Evolutionary conservation across 352 stramenopile genomes (phyloP).

Genomic region (Phytophthora citricola): DNA sequence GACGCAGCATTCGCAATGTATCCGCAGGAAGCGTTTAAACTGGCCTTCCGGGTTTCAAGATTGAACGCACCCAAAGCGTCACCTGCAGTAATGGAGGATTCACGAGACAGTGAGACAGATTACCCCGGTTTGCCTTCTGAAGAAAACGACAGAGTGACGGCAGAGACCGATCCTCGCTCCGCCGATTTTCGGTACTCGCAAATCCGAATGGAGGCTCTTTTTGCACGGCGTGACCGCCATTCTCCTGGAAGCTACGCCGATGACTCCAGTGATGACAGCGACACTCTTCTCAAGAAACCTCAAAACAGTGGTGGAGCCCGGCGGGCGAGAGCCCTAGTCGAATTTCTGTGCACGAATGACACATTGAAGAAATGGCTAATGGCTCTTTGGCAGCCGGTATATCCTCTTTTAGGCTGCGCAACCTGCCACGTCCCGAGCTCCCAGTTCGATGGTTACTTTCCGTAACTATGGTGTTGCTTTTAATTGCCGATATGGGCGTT

Average conservation of each 20-base stretch:
- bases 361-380: conserved; percentile 34
- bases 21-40: conserved; percentile 62
- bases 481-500: conserved; percentile 71
- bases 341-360: conserved; percentile 39
- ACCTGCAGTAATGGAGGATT: conserved; percentile 7
- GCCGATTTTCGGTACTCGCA: conserved; percentile 74
- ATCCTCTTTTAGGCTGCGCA: conserved; percentile 66
- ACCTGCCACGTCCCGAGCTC: conserved; percentile 43
- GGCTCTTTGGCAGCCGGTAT: conserved; percentile 51
- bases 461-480: conserved; percentile 58
- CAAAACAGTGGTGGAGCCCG: conserved; percentile 7
- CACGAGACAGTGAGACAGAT: conserved; percentile 1
- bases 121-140: conserved; percentile 6
- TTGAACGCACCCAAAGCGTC: conserved; percentile 12
- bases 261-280: conserved; percentile 34
- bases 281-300: conserved; percentile 35
- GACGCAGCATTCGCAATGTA: conserved; percentile 45
- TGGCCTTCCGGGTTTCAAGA: conserved; percentile 65
- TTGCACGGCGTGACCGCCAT: conserved; percentile 43
- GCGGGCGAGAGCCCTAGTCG: conserved; percentile 32
- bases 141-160: conserved; percentile 29
- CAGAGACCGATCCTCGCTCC: conserved; percentile 56
- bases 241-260: conserved; percentile 18
- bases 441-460: conserved; percentile 50
- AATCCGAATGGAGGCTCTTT: conserved; percentile 83